These are phyloP conservation scores for Ceratobasidium sp. DNA, from an alignment of 1,284 basidiomycete genomes.

Conservation along the genomic window DNA sequence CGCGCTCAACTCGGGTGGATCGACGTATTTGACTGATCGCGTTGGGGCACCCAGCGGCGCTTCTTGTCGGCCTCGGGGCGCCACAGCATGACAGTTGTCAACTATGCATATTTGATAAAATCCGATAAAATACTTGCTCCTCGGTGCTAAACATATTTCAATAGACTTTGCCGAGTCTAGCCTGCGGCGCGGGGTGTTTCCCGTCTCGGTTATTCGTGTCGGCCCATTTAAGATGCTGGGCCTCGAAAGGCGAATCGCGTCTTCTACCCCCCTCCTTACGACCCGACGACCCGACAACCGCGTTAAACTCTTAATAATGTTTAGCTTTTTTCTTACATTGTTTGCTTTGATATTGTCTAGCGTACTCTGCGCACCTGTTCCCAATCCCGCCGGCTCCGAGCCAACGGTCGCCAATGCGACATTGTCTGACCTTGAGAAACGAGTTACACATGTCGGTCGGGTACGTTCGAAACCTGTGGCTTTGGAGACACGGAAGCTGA, in stretches of 20 bases:
- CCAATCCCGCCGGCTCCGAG: not conserved
- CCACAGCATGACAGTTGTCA: not conserved
- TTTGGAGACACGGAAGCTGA: not conserved
- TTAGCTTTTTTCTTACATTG: not conserved
- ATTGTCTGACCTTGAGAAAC: conserved; percentile 13
- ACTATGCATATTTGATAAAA: not conserved
- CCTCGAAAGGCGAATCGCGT: not conserved
- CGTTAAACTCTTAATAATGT: not conserved
- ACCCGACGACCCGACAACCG: not conserved
- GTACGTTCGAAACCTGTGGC: not conserved
- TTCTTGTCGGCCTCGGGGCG: not conserved
- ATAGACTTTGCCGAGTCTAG: not conserved
- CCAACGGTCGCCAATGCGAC: not conserved
- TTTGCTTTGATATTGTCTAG: not conserved
- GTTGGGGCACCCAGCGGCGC: not conserved
- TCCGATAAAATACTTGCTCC: not conserved
- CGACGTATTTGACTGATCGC: conserved; percentile 22
- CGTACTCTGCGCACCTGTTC: conserved; percentile 1
- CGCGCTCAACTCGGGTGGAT: not conserved
- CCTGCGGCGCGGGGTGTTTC: not conserved
- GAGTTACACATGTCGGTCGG: conserved; percentile 18
- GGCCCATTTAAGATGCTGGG: not conserved
- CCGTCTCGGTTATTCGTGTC: not conserved
- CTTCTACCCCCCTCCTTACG: not conserved
- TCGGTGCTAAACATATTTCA: not conserved